Conservation (phyloP, 352 stramenopile genomes). For the Phytophthora vignae region DNA sequence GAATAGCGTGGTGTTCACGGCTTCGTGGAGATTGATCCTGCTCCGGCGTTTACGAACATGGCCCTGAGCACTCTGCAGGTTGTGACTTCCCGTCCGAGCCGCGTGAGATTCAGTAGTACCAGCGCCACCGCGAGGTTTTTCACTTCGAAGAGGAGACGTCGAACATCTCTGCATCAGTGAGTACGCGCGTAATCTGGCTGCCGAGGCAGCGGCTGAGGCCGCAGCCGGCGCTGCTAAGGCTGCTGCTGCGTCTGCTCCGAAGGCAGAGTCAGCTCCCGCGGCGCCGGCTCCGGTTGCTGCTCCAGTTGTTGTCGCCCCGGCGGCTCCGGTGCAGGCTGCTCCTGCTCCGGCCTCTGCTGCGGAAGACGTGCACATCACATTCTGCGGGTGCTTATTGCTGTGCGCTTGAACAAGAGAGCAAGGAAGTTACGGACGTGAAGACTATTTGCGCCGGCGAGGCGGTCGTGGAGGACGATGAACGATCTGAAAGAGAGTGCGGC, state of each 20-base stretch:
- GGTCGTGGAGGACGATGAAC: too few species aligned
- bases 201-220: conserved; percentile 27
- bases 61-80: conserved; percentile 77
- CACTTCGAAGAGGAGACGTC: conserved; percentile 79
- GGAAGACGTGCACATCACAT: conserved; percentile 70
- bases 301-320: too few species aligned
- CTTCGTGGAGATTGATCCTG: conserved; percentile 88
- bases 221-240: conserved; percentile 45
- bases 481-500: too few species aligned
- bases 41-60: conserved; percentile 88
- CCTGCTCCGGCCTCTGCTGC: conserved; percentile 32
- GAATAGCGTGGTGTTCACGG: conserved; percentile 63
- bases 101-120: conserved; percentile 85
- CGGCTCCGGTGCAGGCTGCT: conserved; percentile 30
- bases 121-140: conserved; percentile 81
- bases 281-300: too few species aligned
- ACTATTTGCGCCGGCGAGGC: conserved; percentile 75
- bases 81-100: conserved; percentile 59
- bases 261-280: conserved; percentile 43
- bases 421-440: conserved; percentile 69
- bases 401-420: conserved; percentile 81
- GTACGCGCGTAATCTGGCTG: conserved; percentile 49
- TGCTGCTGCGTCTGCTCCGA: conserved; percentile 47
- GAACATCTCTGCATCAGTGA: conserved; percentile 74
- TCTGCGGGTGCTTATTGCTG: conserved; percentile 75